phyloP scores from a whole-genome alignment of 129 eudicot species.

The Silybum marianum region DNA sequence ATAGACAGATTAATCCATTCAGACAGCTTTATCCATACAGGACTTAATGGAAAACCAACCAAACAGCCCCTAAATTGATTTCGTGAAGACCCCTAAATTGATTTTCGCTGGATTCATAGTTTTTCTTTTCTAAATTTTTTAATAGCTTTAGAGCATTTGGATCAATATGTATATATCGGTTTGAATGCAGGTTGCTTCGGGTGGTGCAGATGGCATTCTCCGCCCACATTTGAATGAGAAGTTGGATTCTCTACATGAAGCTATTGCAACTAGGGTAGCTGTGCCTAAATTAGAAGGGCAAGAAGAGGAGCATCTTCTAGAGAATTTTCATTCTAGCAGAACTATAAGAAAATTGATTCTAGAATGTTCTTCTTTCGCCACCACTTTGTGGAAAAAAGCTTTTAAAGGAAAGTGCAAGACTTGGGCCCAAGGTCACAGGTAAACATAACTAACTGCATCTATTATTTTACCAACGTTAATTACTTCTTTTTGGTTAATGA shows the following conservation, averaged over 20 bases:
- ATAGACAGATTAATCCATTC: too few species aligned
- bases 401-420: conserved; percentile 65
- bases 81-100: not conserved
- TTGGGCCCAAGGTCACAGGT: conserved; percentile 97
- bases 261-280: conserved; percentile 58
- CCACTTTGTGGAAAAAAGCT: conserved; percentile 69
- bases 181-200: conserved; percentile 70
- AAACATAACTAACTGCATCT: not conserved
- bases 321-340: conserved; percentile 85
- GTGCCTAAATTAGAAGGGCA: conserved; percentile 57
- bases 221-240: conserved; percentile 64
- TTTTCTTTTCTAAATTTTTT: not conserved
- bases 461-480: not conserved
- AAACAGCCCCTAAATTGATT: too few species aligned
- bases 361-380: conserved; percentile 80
- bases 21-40: too few species aligned
- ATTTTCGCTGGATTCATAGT: not conserved
- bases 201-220: conserved; percentile 81
- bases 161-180: not conserved
- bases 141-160: not conserved
- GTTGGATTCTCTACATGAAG: conserved; percentile 56
- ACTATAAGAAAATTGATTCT: conserved; percentile 69
- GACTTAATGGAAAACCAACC: too few species aligned
- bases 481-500: not conserved
- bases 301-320: conserved; percentile 71